Base-by-base conservation (phyloP, 257 asterid species). In the Lithospermum erythrorhizon region DNA sequence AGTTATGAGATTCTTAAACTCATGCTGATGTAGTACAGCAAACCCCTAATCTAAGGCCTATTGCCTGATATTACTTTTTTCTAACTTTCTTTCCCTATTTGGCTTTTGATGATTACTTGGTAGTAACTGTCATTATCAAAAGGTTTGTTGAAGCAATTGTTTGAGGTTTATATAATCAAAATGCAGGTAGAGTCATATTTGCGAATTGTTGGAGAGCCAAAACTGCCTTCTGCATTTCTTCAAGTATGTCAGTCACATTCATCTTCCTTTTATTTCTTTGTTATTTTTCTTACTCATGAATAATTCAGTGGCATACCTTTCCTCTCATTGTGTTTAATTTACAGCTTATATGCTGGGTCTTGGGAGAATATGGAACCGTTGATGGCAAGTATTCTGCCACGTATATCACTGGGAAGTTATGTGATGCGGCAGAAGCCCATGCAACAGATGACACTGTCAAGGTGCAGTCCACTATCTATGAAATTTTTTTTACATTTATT, bases 291-390 rank as follows among this genome's bases (percentile, higher is more conserved):
- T 20, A 21, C 45, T 19, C 49, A 22, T 47, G 17, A 59, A 35
- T 21, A 32, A 56, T 56, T 69, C 63, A 61, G 35, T 52, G 27
- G 52, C 32, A 48, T 56, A 2, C 61, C 63, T 35, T 68, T 63
- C 61, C 53, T 48, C 20, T 64, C 9, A n/a, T n/a, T n/a, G 47
- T 66, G 62, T 61, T 53, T 57, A 62, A 59, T 48, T 63, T 57
- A 37, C 78, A 93, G 99, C 95, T 93, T 61, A 93, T 93, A 72
- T 93, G 99, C 67, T 93, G 99, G 99, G 96, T 93, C 65, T 72
- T 93, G 75, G 99, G 99, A 63, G 99, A 93, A 81, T 89, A 89
- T 73, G 97, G 97, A 69, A 84, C 91, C 70, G 94, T 89, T 64
- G 95, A 81, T 80, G 95, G 94, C 62, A 89, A 83, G 71, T 81